These are phyloP conservation scores for Malbranchea zuffiana DNA, from an alignment of 2,329 filamentous ascomycete genomes.

Conservation along the genomic window DNA sequence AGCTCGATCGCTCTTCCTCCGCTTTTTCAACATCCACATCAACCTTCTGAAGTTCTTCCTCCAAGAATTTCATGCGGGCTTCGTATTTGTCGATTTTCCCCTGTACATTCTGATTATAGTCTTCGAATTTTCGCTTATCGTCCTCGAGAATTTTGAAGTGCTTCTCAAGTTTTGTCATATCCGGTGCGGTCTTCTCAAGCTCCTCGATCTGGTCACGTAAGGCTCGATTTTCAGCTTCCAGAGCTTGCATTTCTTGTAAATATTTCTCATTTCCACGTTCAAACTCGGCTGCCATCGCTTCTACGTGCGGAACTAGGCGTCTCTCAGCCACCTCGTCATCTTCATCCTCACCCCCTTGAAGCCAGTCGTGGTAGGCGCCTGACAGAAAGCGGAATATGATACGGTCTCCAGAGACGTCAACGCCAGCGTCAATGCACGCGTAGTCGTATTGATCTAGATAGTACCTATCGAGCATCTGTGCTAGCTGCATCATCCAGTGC, in stretches of 20 bases:
- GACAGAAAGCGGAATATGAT: slow-evolving; percentile 93
- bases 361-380: slow-evolving; percentile 83
- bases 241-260: slow-evolving; percentile 66
- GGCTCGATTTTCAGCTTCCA: slow-evolving; percentile 76
- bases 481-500: slow-evolving; percentile 98
- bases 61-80: slow-evolving; percentile 65
- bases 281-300: slow-evolving; percentile 79
- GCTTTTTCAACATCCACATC: slow-evolving; percentile 63
- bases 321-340: slow-evolving; percentile 72
- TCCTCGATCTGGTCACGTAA: slow-evolving; percentile 80
- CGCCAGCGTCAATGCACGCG: slow-evolving; percentile 74
- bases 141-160: slow-evolving; percentile 90
- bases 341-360: slow-evolving; percentile 81
- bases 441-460: slow-evolving; percentile 71
- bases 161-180: slow-evolving; percentile 73
- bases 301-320: slow-evolving; percentile 70
- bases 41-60: slow-evolving; percentile 74
- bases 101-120: slow-evolving; percentile 77
- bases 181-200: slow-evolving; percentile 73
- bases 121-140: slow-evolving; percentile 88
- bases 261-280: slow-evolving; percentile 76
- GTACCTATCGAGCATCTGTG: slow-evolving; percentile 85
- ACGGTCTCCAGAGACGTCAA: slow-evolving; percentile 78
- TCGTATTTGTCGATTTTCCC: slow-evolving; percentile 84
- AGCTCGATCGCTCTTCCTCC: slow-evolving; percentile 65